Evolutionary conservation across 2,329 filamentous ascomycete species (phyloP).

Genomic region (Fusarium globosum): DNA sequence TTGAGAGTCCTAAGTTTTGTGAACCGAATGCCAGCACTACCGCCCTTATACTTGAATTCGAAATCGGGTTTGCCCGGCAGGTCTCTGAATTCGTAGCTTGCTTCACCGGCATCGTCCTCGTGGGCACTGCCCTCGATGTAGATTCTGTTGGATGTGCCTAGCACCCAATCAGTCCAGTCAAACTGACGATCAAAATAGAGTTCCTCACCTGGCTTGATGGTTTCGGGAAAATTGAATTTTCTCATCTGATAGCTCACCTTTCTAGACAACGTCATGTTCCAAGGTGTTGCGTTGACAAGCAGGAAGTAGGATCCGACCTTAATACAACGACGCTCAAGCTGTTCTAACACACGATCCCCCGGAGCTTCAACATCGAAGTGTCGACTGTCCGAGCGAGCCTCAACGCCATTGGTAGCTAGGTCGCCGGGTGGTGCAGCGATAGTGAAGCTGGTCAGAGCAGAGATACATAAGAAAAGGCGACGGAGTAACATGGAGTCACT

Average conservation of each 20-base stretch:
- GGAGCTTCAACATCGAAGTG: accelerated
- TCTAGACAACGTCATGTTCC: neutral
- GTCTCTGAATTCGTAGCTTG: neutral
- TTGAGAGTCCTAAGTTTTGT: neutral
- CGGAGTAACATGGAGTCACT: neutral
- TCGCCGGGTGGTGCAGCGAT: neutral
- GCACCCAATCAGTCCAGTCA: accelerated
- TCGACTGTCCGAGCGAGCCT: neutral
- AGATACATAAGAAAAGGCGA: neutral
- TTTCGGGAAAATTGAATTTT: neutral
- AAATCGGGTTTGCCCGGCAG: neutral
- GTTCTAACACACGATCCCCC: neutral
- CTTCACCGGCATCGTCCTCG: neutral
- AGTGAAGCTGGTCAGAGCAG: neutral
- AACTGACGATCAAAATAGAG: accelerated
- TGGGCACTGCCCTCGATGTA: neutral
- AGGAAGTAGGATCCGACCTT: neutral
- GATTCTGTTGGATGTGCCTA: neutral
- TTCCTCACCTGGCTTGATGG: neutral
- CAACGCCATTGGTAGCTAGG: neutral
- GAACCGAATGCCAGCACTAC: neutral
- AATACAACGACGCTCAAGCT: neutral
- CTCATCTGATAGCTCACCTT: neutral
- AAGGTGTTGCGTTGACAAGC: neutral
- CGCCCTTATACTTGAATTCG: neutral